phyloP scores from a whole-genome alignment of 352 stramenopile genomes.

The Phytophthora europaea region DNA sequence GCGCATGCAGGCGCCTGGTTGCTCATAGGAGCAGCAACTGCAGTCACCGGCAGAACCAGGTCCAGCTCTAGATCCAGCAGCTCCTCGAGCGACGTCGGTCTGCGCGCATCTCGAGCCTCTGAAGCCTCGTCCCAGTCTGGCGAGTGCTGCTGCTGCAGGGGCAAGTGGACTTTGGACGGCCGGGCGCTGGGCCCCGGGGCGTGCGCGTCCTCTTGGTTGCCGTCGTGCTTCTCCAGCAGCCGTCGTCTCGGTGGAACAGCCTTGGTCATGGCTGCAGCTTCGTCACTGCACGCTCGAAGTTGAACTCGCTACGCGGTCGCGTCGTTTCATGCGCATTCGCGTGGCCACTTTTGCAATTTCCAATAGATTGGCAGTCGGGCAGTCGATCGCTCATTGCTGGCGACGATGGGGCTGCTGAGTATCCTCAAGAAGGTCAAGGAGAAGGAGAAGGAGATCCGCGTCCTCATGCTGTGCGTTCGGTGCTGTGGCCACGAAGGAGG shows the following conservation, averaged over 20 bases:
- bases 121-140: slow-evolving; percentile 15
- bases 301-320: slow-evolving; percentile 8
- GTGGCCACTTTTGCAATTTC: slow-evolving; percentile 19
- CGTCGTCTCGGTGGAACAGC: slow-evolving; percentile 11
- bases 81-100: slow-evolving; percentile 47
- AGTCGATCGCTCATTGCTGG: not conserved
- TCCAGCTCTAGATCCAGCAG: slow-evolving; percentile 67
- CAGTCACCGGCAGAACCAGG: slow-evolving; percentile 30
- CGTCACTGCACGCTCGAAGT: not conserved
- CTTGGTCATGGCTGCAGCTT: slow-evolving; percentile 30
- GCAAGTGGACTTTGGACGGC: slow-evolving; percentile 19
- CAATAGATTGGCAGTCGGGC: not conserved
- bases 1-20: slow-evolving; percentile 34
- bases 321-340: slow-evolving; percentile 30
- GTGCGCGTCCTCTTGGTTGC: slow-evolving; percentile 46
- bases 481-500: not conserved
- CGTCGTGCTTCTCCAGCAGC: slow-evolving; percentile 17
- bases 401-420: slow-evolving; percentile 90
- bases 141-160: slow-evolving; percentile 30
- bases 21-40: slow-evolving; percentile 23
- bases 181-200: not conserved
- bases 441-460: slow-evolving; percentile 99
- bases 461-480: slow-evolving; percentile 95
- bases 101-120: not conserved
- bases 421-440: slow-evolving; percentile 99